A percentile compares a stretch with the other conserved stretches of the same genome.
phyloP scores from a whole-genome alignment of 331 rosid species.

The Quercus tomentella region DNA sequence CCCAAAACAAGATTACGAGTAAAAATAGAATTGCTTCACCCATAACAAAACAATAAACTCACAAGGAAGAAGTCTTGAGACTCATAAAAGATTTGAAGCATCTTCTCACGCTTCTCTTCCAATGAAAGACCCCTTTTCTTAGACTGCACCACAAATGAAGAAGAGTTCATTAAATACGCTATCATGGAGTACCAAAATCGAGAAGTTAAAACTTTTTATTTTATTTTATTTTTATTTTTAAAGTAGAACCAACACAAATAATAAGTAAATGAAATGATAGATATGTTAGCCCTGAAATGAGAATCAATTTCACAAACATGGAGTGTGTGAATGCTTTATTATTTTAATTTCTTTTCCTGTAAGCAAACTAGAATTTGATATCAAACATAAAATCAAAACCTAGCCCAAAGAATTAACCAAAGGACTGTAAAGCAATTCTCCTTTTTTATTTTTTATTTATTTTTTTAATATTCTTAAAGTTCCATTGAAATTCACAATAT shows the following conservation, averaged over 20 bases:
- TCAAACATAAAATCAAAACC: neutral
- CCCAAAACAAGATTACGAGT: neutral
- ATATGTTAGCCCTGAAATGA: neutral
- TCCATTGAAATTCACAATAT: neutral
- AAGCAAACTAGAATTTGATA: neutral
- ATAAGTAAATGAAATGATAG: neutral
- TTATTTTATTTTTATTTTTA: no score
- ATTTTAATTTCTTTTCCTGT: neutral
- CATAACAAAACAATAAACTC: neutral
- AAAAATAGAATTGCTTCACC: neutral
- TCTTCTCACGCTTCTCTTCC: slow-evolving; percentile 99
- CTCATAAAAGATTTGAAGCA: slow-evolving; percentile 89
- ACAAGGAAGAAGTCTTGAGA: slow-evolving; percentile 91
- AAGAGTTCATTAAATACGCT: neutral
- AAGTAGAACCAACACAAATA: neutral
- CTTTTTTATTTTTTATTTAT: no score
- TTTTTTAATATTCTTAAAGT: neutral
- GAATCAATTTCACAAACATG: neutral
- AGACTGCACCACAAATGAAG: slow-evolving; percentile 43
- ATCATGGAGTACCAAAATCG: neutral
- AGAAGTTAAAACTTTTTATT: neutral
- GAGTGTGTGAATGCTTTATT: neutral
- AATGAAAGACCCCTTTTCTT: slow-evolving; percentile 94
- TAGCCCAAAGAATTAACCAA: neutral
- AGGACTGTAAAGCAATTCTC: neutral